Conservation (phyloP, 208 protist species). For the Trypanosoma grayi region DNA sequence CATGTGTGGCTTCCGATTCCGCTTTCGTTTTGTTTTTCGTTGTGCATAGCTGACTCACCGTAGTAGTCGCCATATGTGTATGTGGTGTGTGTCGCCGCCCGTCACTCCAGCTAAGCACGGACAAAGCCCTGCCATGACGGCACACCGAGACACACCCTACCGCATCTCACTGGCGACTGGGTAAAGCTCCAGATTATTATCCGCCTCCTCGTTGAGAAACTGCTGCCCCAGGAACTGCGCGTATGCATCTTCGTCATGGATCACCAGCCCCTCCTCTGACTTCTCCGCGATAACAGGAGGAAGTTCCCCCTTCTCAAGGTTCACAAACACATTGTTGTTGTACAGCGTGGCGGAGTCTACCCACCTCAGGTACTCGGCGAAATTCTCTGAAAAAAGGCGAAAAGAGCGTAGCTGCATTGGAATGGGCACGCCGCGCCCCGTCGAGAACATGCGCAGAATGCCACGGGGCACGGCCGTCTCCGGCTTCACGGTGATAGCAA, state of each 20-base stretch:
- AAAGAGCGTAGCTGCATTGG: slow-evolving; percentile 81
- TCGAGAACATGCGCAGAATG: slow-evolving; percentile 80
- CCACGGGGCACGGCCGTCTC: slow-evolving; percentile 83
- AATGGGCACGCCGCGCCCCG: slow-evolving; percentile 78
- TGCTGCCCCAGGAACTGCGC: slow-evolving; percentile 65
- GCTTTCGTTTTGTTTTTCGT: too few species aligned
- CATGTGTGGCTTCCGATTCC: too few species aligned
- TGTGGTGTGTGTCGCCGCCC: too few species aligned
- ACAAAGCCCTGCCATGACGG: too few species aligned
- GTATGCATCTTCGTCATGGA: slow-evolving; percentile 70
- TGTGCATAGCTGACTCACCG: too few species aligned
- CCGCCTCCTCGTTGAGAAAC: slow-evolving; percentile 62
- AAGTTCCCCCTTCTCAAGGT: slow-evolving; percentile 78
- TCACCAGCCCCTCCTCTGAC: slow-evolving; percentile 27
- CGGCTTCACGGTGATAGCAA: slow-evolving; percentile 86
- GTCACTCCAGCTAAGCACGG: too few species aligned
- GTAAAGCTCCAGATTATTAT: slow-evolving; percentile 67
- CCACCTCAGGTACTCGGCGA: slow-evolving; percentile 51
- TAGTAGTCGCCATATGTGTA: too few species aligned
- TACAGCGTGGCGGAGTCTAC: slow-evolving; percentile 71
- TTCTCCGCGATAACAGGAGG: slow-evolving; percentile 70
- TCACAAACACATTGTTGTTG: slow-evolving; percentile 88
- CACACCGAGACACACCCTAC: background rate
- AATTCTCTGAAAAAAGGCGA: slow-evolving; percentile 82
- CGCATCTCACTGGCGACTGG: background rate